Evolutionary conservation across 1,284 basidiomycete species (phyloP).

Genomic region (Irpex rosettiformis): DNA sequence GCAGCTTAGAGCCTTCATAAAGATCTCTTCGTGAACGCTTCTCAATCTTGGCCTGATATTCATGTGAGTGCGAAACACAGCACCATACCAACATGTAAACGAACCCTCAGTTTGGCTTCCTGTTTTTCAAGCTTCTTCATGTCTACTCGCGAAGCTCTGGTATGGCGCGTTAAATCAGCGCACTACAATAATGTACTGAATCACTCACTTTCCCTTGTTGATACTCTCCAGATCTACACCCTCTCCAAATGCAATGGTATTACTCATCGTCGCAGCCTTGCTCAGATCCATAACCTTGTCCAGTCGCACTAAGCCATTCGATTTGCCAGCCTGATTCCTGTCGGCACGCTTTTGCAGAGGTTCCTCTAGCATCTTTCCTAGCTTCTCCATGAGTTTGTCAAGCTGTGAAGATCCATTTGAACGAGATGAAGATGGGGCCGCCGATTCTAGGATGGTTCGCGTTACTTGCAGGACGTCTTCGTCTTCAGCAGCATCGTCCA

Average conservation of each 20-base stretch:
- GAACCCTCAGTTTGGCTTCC: slow-evolving; percentile 90
- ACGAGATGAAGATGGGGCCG: slow-evolving; percentile 33
- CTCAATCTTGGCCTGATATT: slow-evolving; percentile 85
- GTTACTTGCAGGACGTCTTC: slow-evolving; percentile 84
- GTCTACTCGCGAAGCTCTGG: slow-evolving; percentile 91
- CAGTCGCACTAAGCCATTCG: slow-evolving; percentile 63
- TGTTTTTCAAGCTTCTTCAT: slow-evolving; percentile 98
- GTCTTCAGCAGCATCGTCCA: slow-evolving; percentile 92
- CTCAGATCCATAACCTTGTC: slow-evolving; percentile 97
- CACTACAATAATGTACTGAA: not conserved
- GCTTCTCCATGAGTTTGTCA: slow-evolving; percentile 62
- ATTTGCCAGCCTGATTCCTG: slow-evolving; percentile 50
- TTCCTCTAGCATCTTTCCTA: slow-evolving; percentile 65
- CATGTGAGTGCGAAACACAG: not conserved
- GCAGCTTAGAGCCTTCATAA: slow-evolving; percentile 94
- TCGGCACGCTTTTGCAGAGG: slow-evolving; percentile 56
- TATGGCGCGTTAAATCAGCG: slow-evolving; percentile 7
- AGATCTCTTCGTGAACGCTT: slow-evolving; percentile 87
- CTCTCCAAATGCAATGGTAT: slow-evolving; percentile 80
- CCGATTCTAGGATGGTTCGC: slow-evolving; percentile 71
- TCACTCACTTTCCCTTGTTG: slow-evolving; percentile 88
- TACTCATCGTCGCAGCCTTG: slow-evolving; percentile 77
- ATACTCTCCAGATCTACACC: slow-evolving; percentile 92
- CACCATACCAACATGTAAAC: slow-evolving; percentile 10
- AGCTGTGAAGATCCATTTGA: slow-evolving; percentile 27